Conservation (phyloP, 345 rosid species). For the Balakata baccata region DNA sequence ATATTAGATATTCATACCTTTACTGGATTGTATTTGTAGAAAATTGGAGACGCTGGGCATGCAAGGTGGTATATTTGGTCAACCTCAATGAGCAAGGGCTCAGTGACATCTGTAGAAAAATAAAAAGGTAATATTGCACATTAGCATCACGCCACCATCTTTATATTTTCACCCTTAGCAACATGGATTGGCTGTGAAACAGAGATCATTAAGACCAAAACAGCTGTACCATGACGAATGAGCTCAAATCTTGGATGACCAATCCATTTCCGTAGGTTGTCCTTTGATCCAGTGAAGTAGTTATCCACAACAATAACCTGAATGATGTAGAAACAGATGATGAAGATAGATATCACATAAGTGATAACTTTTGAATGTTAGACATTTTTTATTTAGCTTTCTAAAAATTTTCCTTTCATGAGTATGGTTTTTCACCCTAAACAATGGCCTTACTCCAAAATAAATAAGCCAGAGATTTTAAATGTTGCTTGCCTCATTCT, state of each 20-base stretch:
- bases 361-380: not conserved
- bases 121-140: not conserved
- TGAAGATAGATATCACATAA: not conserved
- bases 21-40: constrained; percentile 95
- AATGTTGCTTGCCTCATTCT: constrained; percentile 33
- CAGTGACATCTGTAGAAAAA: constrained; percentile 69
- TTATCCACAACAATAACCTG: constrained; percentile 88
- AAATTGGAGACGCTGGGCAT: constrained; percentile 96
- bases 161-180: not conserved
- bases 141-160: not conserved
- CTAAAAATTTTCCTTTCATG: too few species aligned
- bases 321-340: not conserved
- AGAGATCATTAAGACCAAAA: constrained; percentile 5
- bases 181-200: not conserved
- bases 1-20: constrained; percentile 49
- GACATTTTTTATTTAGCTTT: too few species aligned
- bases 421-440: too few species aligned
- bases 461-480: not conserved
- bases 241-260: constrained; percentile 98
- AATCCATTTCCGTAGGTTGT: constrained; percentile 86
- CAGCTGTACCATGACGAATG: constrained; percentile 72
- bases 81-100: constrained; percentile 81
- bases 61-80: constrained; percentile 95
- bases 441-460: not conserved
- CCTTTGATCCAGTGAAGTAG: constrained; percentile 89